Conservation (phyloP, 495 filamentous ascomycete species). For the Lentithecium fluviatile region DNA sequence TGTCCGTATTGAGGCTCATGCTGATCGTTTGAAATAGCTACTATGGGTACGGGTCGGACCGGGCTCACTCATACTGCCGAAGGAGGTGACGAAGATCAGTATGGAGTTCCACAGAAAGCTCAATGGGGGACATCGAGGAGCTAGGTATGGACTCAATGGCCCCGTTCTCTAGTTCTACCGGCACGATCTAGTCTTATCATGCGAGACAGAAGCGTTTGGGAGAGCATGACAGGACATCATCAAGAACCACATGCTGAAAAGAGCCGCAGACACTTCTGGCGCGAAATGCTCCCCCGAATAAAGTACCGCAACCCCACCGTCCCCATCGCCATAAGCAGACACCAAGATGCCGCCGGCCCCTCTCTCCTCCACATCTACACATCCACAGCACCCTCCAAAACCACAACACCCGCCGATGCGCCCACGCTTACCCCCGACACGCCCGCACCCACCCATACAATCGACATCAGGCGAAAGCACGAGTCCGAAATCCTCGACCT, state of each 20-base stretch:
- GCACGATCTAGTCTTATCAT: no score
- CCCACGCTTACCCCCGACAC: slow-evolving; percentile 36
- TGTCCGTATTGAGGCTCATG: background rate
- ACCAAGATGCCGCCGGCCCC: slow-evolving; percentile 53
- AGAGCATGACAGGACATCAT: background rate
- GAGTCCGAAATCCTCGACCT: slow-evolving; percentile 65
- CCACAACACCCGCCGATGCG: slow-evolving; percentile 25
- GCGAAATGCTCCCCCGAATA: slow-evolving; percentile 71
- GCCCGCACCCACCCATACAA: slow-evolving; percentile 47
- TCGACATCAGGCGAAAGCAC: slow-evolving; percentile 63
- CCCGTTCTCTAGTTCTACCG: slow-evolving; percentile 1
- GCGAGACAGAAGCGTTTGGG: background rate
- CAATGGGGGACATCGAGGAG: slow-evolving; percentile 71
- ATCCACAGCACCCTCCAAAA: slow-evolving; percentile 6
- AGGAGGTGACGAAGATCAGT: slow-evolving; percentile 78
- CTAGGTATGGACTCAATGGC: slow-evolving; percentile 56
- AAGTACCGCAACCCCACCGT: slow-evolving; percentile 92
- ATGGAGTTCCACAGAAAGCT: slow-evolving; percentile 71
- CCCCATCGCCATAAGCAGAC: slow-evolving; percentile 76
- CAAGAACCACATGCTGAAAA: background rate
- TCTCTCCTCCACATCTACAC: slow-evolving; percentile 68
- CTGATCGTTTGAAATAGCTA: slow-evolving; percentile 51
- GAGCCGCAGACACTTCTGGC: slow-evolving; percentile 81
- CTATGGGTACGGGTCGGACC: slow-evolving; percentile 70
- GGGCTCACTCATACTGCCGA: slow-evolving; percentile 77